phyloP scores from a whole-genome alignment of 306 rosid genomes.

The Gastrolobium villosum region DNA sequence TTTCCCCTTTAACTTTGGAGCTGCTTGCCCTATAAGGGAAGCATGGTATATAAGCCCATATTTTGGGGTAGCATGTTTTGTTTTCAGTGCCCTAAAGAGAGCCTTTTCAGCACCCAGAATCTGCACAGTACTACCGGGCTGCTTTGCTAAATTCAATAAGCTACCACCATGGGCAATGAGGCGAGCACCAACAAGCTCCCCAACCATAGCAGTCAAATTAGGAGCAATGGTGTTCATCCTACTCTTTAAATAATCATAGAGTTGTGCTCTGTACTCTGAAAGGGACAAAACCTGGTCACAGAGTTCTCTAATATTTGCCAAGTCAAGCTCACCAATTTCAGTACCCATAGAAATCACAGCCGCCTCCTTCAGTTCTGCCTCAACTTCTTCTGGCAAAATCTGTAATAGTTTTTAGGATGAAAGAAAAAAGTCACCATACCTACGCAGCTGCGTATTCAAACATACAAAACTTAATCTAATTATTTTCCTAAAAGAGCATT shows the following conservation, averaged over 20 bases:
- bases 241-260: conserved; percentile 85
- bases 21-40: conserved; percentile 92
- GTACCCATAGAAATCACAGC: conserved; percentile 96
- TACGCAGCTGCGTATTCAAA: not conserved
- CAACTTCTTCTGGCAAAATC: conserved; percentile 87
- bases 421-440: not conserved
- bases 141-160: conserved; percentile 91
- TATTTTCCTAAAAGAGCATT: not conserved
- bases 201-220: conserved; percentile 91
- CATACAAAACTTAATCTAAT: not conserved
- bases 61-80: conserved; percentile 95
- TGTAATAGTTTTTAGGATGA: conserved; percentile 37
- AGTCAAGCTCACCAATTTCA: conserved; percentile 92
- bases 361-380: conserved; percentile 84
- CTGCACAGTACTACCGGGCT: conserved; percentile 96
- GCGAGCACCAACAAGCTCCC: conserved; percentile 98
- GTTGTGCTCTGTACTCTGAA: conserved; percentile 88
- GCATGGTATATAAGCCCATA: conserved; percentile 98
- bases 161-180: conserved; percentile 98
- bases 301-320: conserved; percentile 78
- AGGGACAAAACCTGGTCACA: conserved; percentile 96
- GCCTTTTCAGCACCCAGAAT: conserved; percentile 99
- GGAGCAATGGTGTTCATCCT: conserved; percentile 96
- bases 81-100: conserved; percentile 89
- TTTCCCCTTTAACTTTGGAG: conserved; percentile 89